phyloP scores from a whole-genome alignment of 2,329 filamentous ascomycete species.

The Diaporthe sp. region DNA sequence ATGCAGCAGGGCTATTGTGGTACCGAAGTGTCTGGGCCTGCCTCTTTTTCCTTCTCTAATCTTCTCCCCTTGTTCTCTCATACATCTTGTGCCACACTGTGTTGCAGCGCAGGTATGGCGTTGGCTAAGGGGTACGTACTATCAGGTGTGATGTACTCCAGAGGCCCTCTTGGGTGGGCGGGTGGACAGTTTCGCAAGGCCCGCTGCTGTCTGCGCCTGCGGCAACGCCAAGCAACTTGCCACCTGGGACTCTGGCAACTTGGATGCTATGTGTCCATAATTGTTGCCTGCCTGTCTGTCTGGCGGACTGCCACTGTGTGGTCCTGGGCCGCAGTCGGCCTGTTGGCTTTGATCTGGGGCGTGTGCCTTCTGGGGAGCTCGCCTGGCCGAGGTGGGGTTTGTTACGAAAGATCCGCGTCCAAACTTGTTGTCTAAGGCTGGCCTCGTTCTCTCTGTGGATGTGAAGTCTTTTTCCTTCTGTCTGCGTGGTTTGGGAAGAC shows the following conservation, averaged over 20 bases:
- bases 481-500: background rate
- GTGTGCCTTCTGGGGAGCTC: background rate
- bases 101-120: background rate
- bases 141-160: background rate
- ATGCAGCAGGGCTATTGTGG: slow-evolving; percentile 3
- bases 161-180: background rate
- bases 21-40: slow-evolving; percentile 1
- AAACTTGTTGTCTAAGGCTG: background rate
- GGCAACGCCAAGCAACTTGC: background rate
- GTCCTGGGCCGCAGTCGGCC: background rate
- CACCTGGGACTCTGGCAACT: background rate
- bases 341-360: background rate
- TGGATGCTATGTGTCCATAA: background rate
- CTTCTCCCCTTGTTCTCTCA: background rate
- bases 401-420: background rate
- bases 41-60: background rate
- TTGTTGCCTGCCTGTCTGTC: background rate
- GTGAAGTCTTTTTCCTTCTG: background rate
- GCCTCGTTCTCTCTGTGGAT: background rate
- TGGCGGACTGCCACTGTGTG: background rate
- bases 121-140: background rate
- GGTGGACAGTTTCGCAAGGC: background rate
- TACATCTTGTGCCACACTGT: background rate
- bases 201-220: background rate
- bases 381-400: background rate